Percentiles rank a stretch among this genome's conserved stretches.
These are phyloP conservation scores for Neonectria punicea DNA, from an alignment of 2,329 filamentous ascomycete species.

Conservation along the genomic window DNA sequence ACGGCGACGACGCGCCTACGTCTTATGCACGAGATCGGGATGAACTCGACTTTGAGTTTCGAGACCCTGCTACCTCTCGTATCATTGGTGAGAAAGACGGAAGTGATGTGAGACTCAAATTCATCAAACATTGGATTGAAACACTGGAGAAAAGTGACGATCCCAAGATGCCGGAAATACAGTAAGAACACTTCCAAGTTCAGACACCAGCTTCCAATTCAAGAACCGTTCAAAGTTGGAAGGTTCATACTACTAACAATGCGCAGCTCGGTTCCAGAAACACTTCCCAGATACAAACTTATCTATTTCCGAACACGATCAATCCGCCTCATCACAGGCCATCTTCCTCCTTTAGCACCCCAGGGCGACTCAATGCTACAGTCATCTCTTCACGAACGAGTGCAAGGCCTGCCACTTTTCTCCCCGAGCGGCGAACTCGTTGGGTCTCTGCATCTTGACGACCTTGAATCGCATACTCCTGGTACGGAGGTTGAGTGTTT, in stretches of 20 bases:
- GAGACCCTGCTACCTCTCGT: neutral
- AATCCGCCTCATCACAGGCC: conserved; percentile 6
- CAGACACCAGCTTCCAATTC: neutral
- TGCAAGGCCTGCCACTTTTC: neutral
- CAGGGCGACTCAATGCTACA: neutral
- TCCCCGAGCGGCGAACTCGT: conserved; percentile 4
- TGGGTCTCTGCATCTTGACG: conserved; percentile 14
- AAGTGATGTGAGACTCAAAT: neutral
- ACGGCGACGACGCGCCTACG: neutral
- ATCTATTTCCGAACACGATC: conserved; percentile 1
- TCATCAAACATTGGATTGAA: neutral
- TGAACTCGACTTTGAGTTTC: conserved; percentile 21
- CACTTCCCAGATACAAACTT: neutral
- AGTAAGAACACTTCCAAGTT: neutral
- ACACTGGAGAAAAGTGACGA: neutral
- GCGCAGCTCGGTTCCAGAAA: neutral
- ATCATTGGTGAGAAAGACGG: neutral
- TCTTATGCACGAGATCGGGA: conserved; percentile 6
- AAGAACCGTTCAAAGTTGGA: neutral
- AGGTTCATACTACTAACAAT: neutral
- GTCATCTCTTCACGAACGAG: neutral
- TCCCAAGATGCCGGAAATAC: neutral
- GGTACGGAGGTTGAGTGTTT: conserved; percentile 18
- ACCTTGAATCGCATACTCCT: neutral
- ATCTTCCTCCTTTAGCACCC: neutral